Conservation (phyloP, 306 rosid genomes). For the Citrullus colocynthis region DNA sequence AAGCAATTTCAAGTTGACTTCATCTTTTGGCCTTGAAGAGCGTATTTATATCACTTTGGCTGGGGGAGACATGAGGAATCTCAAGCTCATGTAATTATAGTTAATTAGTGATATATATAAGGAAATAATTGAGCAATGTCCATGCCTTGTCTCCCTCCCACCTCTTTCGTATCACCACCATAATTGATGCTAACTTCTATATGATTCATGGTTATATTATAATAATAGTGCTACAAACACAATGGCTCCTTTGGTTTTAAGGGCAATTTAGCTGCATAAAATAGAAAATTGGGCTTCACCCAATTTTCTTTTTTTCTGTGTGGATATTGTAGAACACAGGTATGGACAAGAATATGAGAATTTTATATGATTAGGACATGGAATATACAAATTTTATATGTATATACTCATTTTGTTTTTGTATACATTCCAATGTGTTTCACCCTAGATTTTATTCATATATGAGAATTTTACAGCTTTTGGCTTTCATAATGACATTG, state of each 20-base stretch:
- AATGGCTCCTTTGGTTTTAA: no score
- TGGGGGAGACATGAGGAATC: constrained; percentile 5
- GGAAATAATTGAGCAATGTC: not conserved
- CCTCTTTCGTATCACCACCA: not conserved
- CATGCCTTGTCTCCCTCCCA: constrained; percentile 10
- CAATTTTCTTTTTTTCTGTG: not conserved
- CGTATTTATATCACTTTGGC: not conserved
- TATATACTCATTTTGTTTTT: no score
- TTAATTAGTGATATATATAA: not conserved
- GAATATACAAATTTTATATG: no score
- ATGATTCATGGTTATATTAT: not conserved
- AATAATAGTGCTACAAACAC: not conserved
- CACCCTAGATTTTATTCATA: no score
- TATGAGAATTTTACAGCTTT: no score
- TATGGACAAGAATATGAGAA: not conserved
- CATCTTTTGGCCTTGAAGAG: not conserved
- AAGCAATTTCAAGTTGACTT: not conserved
- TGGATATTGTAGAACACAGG: not conserved
- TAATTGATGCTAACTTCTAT: not conserved
- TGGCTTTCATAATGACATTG: no score
- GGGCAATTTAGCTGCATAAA: not conserved
- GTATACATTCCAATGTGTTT: no score
- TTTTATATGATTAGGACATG: no score
- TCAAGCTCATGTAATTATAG: not conserved
- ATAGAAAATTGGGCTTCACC: not conserved